These are phyloP conservation scores for Silene coronaria DNA, from an alignment of 179 eudicot genomes.

Conservation along the genomic window DNA sequence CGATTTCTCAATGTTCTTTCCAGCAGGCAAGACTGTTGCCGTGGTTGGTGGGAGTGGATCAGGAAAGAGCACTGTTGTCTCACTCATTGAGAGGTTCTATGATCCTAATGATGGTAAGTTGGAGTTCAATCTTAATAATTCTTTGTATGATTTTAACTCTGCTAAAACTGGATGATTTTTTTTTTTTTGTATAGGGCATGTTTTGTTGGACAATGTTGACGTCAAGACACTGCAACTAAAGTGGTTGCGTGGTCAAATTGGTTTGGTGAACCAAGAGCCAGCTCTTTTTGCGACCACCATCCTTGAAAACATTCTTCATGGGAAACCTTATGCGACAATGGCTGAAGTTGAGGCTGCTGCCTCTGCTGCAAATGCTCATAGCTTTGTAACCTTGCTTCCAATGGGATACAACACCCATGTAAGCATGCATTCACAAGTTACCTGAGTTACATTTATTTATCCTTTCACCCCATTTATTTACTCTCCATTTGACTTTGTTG, in stretches of 20 bases:
- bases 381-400: constrained; percentile 87
- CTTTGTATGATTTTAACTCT: background rate
- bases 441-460: background rate
- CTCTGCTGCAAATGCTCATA: constrained; percentile 91
- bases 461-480: background rate
- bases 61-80: constrained; percentile 92
- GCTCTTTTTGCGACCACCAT: constrained; percentile 96
- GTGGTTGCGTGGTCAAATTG: constrained; percentile 87
- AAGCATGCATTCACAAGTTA: constrained; percentile 5
- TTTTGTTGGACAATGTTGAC: constrained; percentile 79
- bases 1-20: constrained; percentile 83
- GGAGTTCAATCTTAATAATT: background rate
- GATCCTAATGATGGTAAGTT: constrained; percentile 83
- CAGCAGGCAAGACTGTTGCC: constrained; percentile 96
- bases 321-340: constrained; percentile 83
- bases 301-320: constrained; percentile 87
- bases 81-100: constrained; percentile 89
- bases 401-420: constrained; percentile 96
- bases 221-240: constrained; percentile 68
- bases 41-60: constrained; percentile 99
- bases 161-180: constrained; percentile 7
- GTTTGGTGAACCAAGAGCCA: constrained; percentile 95
- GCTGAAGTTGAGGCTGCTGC: constrained; percentile 91
- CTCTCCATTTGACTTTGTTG: background rate
- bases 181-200: constrained; percentile 45